Evolutionary conservation across 768 basidiomycete genomes (phyloP), one percentile per base, ranked within the genome.

Genomic region (Termitomyces sp.): DNA sequence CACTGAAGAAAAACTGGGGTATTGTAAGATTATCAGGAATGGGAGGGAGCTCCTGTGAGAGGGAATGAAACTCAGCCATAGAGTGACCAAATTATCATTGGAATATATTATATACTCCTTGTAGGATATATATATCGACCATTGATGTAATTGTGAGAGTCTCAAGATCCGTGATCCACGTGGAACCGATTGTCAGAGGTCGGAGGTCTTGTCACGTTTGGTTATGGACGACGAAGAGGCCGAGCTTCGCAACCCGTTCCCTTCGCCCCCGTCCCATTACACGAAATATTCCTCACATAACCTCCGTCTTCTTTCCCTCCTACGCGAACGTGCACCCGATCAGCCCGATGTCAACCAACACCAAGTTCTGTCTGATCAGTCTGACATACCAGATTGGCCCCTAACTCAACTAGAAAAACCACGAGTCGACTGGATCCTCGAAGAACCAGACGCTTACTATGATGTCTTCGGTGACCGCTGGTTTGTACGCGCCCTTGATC

Each of bases 341-440:
- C 74, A 79, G 10, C 63, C 75, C 38, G 68, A 74, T 46, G 67
- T 72, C 28, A 78, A 80, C 60, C 91, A 92, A 64, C 77, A 82
- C 57, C 81, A 86, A 46, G 64, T 86, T 33, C 75, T 93, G 41
- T 71, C 79, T 7, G 92, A 91, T 74, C 86, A 92, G 66, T 64
- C 72, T 2, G 86, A 92, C 55, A 73, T 92, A 11, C 91, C 92
- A 7, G 82, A 90, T 20, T 92, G 89, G 90, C 79, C 87, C 20
- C 74, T 94, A 43, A 70, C 70, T 3, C 85, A 86, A 61, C 79
- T 96, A 10, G 89, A 94, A 67, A 92, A 88, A 71, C 94, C 94
- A 38, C 81, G 92, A 46, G 85, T 90, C 14, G 93, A 94, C 66
- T 94, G 93, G 92, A 89, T 96, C 52, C 77, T 91, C 1, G 90